Percentiles rank a stretch among this genome's conserved stretches.
phyloP scores from a whole-genome alignment of 805 yeast genomes.

The Schwanniomyces vanrijiae region DNA sequence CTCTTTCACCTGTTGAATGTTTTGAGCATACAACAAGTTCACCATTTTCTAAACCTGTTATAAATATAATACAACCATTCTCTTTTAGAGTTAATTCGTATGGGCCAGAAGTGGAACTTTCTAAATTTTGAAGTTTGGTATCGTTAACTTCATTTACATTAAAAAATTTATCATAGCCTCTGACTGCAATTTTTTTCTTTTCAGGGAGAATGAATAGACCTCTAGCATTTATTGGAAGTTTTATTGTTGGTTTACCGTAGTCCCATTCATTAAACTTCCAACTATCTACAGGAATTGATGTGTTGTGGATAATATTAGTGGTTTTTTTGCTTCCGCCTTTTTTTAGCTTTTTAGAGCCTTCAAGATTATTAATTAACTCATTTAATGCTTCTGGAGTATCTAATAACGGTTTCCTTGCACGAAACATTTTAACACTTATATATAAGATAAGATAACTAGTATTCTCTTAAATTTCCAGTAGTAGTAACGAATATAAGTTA shows the following conservation, averaged over 20 bases:
- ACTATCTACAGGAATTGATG: conserved; percentile 15
- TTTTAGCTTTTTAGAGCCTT: conserved; percentile 13
- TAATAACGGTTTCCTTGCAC: conserved; percentile 1
- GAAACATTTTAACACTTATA: neutral
- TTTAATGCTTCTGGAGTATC: conserved; percentile 15
- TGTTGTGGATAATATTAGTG: conserved; percentile 8
- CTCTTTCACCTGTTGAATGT: conserved; percentile 76
- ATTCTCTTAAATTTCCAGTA: neutral
- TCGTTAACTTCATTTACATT: conserved; percentile 63
- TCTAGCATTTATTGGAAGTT: conserved; percentile 73
- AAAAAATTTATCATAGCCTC: conserved; percentile 96
- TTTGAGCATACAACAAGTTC: conserved; percentile 85
- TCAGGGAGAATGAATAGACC: conserved; percentile 65
- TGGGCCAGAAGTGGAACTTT: conserved; percentile 62
- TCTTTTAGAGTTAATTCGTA: conserved; percentile 81
- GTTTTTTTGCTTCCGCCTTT: conserved; percentile 22
- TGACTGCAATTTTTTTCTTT: conserved; percentile 52
- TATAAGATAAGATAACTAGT: neutral
- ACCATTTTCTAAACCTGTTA: conserved; percentile 76
- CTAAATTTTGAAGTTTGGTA: conserved; percentile 52
- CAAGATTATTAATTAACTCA: conserved; percentile 18
- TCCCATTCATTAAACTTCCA: conserved; percentile 96
- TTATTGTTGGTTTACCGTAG: conserved; percentile 53
- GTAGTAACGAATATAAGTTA: too few relatives aligned
- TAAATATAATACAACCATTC: conserved; percentile 88